Conservation (phyloP, 2,329 filamentous ascomycete genomes). For the Diaporthe nobilis region DNA sequence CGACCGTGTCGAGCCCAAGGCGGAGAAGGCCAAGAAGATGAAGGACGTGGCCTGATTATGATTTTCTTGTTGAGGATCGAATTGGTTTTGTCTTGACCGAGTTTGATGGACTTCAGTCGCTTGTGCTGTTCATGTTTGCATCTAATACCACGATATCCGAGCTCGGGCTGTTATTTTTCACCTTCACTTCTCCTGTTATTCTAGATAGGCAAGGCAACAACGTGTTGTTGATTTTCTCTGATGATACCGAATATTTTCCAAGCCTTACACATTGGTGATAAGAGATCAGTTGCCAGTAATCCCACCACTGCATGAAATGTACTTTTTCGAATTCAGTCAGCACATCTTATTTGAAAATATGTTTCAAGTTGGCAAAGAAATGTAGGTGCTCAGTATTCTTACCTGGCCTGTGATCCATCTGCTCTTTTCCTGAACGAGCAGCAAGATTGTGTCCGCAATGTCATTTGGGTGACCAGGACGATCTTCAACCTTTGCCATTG, state of each 20-base stretch:
- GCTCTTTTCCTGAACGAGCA: constrained; percentile 55
- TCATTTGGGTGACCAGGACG: constrained; percentile 55
- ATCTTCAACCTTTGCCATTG: constrained; percentile 51
- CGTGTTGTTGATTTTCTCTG: not conserved
- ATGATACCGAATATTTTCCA: not conserved
- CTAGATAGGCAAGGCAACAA: not conserved
- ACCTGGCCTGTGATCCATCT: constrained; percentile 58
- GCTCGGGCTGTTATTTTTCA: not conserved
- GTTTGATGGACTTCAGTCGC: not conserved
- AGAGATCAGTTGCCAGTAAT: constrained; percentile 45
- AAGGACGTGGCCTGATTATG: constrained; percentile 1
- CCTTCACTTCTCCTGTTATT: not conserved
- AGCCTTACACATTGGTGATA: too few species aligned
- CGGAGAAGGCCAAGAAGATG: constrained; percentile 17
- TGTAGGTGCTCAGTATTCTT: constrained; percentile 35
- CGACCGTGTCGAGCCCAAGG: constrained; percentile 26
- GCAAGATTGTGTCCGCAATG: constrained; percentile 58
- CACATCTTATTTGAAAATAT: too few species aligned
- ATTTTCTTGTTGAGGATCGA: not conserved
- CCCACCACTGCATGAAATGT: constrained; percentile 55
- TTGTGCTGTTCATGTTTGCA: not conserved
- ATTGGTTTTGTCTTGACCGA: not conserved
- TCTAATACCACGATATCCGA: constrained; percentile 32
- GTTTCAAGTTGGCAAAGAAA: too few species aligned
- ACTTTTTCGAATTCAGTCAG: constrained; percentile 44